phyloP scores from a whole-genome alignment of 192 early-diverging fungal genomes.

The Coemansia sp. region DNA sequence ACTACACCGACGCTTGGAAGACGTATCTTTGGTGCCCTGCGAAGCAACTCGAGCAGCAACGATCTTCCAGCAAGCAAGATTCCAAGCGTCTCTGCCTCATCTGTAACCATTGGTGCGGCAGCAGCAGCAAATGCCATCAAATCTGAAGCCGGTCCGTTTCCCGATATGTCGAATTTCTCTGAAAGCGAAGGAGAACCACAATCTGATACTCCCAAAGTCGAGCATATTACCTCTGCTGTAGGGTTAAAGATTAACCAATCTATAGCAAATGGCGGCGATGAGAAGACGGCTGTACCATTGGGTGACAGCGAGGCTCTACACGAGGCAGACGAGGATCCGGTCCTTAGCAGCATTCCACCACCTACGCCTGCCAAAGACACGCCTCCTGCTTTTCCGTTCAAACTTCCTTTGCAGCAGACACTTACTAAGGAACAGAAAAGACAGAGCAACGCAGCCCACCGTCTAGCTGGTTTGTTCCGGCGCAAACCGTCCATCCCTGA shows the following conservation, averaged over 20 bases:
- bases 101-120: not conserved
- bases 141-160: not conserved
- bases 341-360: slow-evolving; percentile 13
- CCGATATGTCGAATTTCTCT: not conserved
- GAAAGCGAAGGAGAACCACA: not conserved
- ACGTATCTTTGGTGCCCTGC: slow-evolving; percentile 40
- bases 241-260: not conserved
- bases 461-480: slow-evolving; percentile 47
- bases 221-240: not conserved
- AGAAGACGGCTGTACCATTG: not conserved
- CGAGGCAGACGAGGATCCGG: not conserved
- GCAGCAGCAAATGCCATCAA: not conserved
- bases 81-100: not conserved
- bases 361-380: slow-evolving; percentile 39
- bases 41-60: slow-evolving; percentile 29
- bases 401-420: slow-evolving; percentile 11
- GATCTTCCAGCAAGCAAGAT: slow-evolving; percentile 12
- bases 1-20: slow-evolving; percentile 34
- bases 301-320: not conserved
- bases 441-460: slow-evolving; percentile 50
- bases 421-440: slow-evolving; percentile 48
- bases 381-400: slow-evolving; percentile 19
- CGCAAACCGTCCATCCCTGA: slow-evolving; percentile 54
- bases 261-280: not conserved
- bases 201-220: not conserved